Evolutionary conservation across 306 rosid genomes (phyloP).

Genomic region (Vicia sativa): DNA sequence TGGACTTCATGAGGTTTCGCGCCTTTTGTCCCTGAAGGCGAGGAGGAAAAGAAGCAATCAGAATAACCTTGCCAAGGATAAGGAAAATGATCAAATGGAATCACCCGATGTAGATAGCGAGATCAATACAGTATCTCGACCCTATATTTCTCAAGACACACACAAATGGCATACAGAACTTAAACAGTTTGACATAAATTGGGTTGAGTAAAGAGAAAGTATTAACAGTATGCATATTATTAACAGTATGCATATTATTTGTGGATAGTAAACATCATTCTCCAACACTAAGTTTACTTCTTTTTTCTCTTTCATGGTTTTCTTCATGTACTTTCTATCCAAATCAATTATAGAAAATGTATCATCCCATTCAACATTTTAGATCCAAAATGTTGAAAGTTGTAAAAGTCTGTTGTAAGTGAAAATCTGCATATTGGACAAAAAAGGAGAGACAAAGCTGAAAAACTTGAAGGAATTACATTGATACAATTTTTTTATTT

Average conservation of each 20-base stretch:
- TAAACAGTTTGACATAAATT: slow-evolving; percentile 73
- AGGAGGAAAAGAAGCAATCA: slow-evolving; percentile 74
- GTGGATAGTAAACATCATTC: too few relatives aligned
- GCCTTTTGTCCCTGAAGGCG: slow-evolving; percentile 74
- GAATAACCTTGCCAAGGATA: slow-evolving; percentile 50
- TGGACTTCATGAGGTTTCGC: slow-evolving; percentile 88
- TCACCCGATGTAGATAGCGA: slow-evolving; percentile 49
- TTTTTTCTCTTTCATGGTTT: too few relatives aligned
- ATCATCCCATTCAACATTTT: too few relatives aligned
- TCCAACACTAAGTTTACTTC: too few relatives aligned
- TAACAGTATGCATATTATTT: too few relatives aligned
- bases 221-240: neutral
- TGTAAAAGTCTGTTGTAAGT: too few relatives aligned
- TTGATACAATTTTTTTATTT: neutral
- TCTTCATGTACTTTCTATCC: too few relatives aligned
- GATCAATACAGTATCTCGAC: slow-evolving; percentile 48
- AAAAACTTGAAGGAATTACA: neutral
- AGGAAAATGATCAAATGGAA: slow-evolving; percentile 46
- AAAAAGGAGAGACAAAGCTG: too few relatives aligned
- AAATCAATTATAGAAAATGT: too few relatives aligned
- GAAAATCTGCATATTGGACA: neutral
- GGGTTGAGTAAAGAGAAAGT: slow-evolving; percentile 56
- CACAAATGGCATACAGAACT: slow-evolving; percentile 75
- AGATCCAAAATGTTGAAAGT: too few relatives aligned
- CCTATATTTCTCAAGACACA: slow-evolving; percentile 66